Percentiles rank a stretch among this genome's conserved stretches.
Evolutionary conservation across 129 eudicot species (phyloP).

Genomic region (Daucus carota): DNA sequence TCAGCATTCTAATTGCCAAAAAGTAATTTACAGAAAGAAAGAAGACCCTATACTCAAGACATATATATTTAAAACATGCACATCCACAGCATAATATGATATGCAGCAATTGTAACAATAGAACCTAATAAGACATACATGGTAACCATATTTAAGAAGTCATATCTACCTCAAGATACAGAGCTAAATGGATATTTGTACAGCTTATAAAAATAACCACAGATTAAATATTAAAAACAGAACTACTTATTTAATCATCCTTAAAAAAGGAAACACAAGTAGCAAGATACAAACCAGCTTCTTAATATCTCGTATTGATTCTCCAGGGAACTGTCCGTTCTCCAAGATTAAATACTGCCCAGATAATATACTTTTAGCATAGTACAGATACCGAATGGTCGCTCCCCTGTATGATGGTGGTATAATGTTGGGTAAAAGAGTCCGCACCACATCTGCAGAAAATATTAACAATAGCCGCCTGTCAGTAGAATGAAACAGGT

Average conservation of each 20-base stretch:
- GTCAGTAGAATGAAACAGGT: background rate
- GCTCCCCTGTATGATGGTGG: conserved; percentile 98
- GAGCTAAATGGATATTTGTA: background rate
- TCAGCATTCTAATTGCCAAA: too few relatives aligned
- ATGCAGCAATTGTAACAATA: too few relatives aligned
- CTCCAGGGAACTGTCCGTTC: conserved; percentile 53
- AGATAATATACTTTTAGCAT: conserved; percentile 53
- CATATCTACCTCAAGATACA: too few relatives aligned
- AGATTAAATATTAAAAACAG: conserved; percentile 1
- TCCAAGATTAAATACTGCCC: conserved; percentile 60
- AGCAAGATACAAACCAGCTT: conserved; percentile 56
- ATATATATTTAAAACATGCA: too few relatives aligned
- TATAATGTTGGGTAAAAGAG: conserved; percentile 60
- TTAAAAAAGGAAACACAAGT: background rate
- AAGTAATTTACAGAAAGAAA: too few relatives aligned
- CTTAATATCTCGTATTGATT: conserved; percentile 32
- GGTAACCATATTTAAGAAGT: too few relatives aligned
- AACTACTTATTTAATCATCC: background rate
- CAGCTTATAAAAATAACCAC: background rate
- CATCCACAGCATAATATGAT: too few relatives aligned
- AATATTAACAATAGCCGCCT: conserved; percentile 9
- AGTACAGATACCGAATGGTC: conserved; percentile 82
- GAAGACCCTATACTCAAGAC: too few relatives aligned
- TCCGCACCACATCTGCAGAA: conserved; percentile 70
- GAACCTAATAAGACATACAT: too few relatives aligned